These are phyloP conservation scores for Blastobotrys malaysiensis DNA, from an alignment of 1,139 yeast species.

Conservation along the genomic window DNA sequence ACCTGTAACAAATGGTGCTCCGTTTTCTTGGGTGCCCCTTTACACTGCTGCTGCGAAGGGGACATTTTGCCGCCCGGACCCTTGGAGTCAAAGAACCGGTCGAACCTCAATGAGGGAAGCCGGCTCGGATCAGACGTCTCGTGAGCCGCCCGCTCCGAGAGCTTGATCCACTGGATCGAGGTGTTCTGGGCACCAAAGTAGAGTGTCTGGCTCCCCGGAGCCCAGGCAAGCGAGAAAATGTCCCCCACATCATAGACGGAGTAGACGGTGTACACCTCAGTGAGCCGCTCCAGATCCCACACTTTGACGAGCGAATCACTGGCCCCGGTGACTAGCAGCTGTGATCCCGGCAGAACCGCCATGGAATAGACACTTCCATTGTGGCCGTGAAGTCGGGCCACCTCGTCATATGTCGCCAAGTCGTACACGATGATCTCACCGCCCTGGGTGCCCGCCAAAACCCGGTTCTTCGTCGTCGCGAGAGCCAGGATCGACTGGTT, in stretches of 20 bases:
- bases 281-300: conserved; percentile 51
- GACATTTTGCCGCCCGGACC: conserved; percentile 68
- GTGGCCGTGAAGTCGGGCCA: conserved; percentile 48
- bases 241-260: conserved; percentile 89
- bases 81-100: conserved; percentile 81
- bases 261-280: conserved; percentile 61
- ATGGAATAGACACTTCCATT: conserved; percentile 70
- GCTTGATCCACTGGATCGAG: conserved; percentile 64
- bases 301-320: conserved; percentile 84
- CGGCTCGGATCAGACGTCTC: conserved; percentile 37
- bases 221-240: conserved; percentile 77
- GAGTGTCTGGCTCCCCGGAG: conserved; percentile 52
- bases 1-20: conserved; percentile 51
- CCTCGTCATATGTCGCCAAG: conserved; percentile 54
- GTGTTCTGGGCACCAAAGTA: conserved; percentile 93
- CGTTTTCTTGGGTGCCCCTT: conserved; percentile 1
- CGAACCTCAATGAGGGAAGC: conserved; percentile 77
- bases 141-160: conserved; percentile 33
- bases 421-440: conserved; percentile 75
- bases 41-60: conserved; percentile 29
- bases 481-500: conserved; percentile 73
- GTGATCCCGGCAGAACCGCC: conserved; percentile 52
- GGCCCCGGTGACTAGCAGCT: conserved; percentile 73
- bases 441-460: conserved; percentile 93
- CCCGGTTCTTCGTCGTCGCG: conserved; percentile 52